A percentile compares a stretch with the other conserved stretches of the same genome.
These are phyloP conservation scores for Piloderma croceum DNA, from an alignment of 768 basidiomycete species.

Conservation along the genomic window DNA sequence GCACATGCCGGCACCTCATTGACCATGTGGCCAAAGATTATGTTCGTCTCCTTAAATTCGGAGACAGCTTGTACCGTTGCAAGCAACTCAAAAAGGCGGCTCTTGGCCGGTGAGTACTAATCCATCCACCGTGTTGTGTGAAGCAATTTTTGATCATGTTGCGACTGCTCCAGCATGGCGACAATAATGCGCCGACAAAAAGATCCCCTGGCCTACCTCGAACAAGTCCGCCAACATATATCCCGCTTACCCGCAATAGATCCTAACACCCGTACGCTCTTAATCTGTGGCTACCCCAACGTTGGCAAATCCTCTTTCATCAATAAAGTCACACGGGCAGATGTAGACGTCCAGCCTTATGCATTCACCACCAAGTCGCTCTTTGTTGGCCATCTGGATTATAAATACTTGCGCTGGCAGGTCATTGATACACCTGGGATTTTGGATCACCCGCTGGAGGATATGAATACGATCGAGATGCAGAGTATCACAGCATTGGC, in stretches of 20 bases:
- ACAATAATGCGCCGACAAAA: conserved; percentile 99
- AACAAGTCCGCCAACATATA: conserved; percentile 98
- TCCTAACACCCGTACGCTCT: conserved; percentile 93
- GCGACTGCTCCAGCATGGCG: conserved; percentile 68
- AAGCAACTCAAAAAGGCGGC: conserved; percentile 98
- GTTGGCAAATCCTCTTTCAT: conserved; percentile 99
- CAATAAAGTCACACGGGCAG: conserved; percentile 98
- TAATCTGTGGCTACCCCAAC: conserved; percentile 98
- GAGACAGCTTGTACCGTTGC: conserved; percentile 94
- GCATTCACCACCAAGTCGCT: conserved; percentile 99
- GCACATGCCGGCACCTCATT: conserved; percentile 92
- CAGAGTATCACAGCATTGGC: conserved; percentile 98
- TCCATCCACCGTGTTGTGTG: background rate
- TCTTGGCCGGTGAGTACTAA: conserved; percentile 75
- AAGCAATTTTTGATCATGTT: no score
- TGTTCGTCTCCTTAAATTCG: conserved; percentile 93
- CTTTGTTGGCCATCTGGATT: conserved; percentile 97
- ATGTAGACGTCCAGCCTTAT: conserved; percentile 99
- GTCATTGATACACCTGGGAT: conserved; percentile 99
- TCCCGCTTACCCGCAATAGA: conserved; percentile 97
- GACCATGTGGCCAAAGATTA: conserved; percentile 98
- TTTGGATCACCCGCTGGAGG: conserved; percentile 95
- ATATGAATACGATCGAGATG: conserved; percentile 99
- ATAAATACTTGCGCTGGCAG: conserved; percentile 99
- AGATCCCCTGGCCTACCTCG: conserved; percentile 95